Evolutionary conservation across 176 grass and related monocot genomes (phyloP).

Genomic region (Eragrostis nindensis): DNA sequence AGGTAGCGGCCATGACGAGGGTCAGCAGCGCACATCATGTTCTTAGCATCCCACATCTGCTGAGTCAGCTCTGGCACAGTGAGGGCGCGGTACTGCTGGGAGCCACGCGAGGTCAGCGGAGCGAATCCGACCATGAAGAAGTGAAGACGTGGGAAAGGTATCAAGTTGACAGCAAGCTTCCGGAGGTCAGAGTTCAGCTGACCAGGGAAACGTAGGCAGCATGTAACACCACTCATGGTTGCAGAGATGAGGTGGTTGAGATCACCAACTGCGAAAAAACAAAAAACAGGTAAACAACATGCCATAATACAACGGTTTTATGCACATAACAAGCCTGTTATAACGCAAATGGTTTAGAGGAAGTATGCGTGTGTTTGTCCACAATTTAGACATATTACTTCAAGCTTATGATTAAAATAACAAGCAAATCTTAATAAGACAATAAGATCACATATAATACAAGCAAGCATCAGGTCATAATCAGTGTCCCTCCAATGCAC

Average conservation of each 20-base stretch:
- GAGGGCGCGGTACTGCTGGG: conserved; percentile 86
- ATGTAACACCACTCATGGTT: conserved; percentile 91
- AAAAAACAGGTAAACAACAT: background rate
- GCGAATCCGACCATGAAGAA: conserved; percentile 97
- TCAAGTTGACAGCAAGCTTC: conserved; percentile 83
- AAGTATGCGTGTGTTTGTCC: background rate
- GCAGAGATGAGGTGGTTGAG: conserved; percentile 89
- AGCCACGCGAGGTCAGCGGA: conserved; percentile 80
- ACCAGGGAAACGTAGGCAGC: conserved; percentile 80
- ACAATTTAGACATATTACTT: background rate
- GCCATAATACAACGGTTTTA: background rate
- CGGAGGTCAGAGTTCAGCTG: conserved; percentile 76
- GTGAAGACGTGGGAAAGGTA: conserved; percentile 81
- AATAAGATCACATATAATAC: background rate
- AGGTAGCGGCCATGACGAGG: conserved; percentile 85
- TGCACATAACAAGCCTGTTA: background rate
- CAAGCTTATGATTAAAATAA: background rate
- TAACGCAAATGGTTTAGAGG: too few relatives aligned
- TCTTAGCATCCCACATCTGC: conserved; percentile 99
- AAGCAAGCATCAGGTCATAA: background rate
- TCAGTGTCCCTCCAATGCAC: background rate
- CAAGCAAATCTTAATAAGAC: too few relatives aligned
- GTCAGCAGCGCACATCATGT: conserved; percentile 99
- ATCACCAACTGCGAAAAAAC: conserved; percentile 71
- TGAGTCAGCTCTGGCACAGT: conserved; percentile 91